phyloP scores from a whole-genome alignment of 2,329 filamentous ascomycete species.

The Atkinsonella hypoxylon region DNA sequence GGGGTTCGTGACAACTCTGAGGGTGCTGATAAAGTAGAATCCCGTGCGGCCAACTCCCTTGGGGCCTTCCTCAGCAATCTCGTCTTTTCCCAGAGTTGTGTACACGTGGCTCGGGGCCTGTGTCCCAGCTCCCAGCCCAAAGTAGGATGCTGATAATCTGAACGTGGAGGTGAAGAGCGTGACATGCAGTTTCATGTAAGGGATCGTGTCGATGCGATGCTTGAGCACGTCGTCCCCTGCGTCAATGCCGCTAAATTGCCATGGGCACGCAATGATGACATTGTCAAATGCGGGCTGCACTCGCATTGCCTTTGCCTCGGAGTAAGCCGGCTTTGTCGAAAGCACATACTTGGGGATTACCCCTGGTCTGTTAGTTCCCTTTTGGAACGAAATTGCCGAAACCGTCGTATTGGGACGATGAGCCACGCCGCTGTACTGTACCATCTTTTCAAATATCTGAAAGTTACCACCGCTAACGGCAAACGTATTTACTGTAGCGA shows the following conservation, averaged over 20 bases:
- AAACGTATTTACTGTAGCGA: slow-evolving; percentile 77
- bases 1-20: slow-evolving; percentile 53
- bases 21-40: slow-evolving; percentile 78
- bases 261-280: slow-evolving; percentile 71
- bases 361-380: slow-evolving; percentile 26
- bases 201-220: slow-evolving; percentile 60
- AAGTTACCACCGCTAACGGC: slow-evolving; percentile 79
- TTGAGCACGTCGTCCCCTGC: slow-evolving; percentile 55
- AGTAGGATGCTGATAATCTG: slow-evolving; percentile 58
- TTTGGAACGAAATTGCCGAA: slow-evolving; percentile 40
- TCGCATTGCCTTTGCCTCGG: slow-evolving; percentile 18
- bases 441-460: slow-evolving; percentile 82
- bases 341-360: slow-evolving; percentile 36
- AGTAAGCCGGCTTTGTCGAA: slow-evolving; percentile 19
- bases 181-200: slow-evolving; percentile 78
- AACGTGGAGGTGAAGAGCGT: slow-evolving; percentile 76
- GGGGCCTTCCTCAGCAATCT: slow-evolving; percentile 35
- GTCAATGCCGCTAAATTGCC: slow-evolving; percentile 65
- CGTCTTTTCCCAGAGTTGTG: slow-evolving; percentile 60
- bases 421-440: slow-evolving; percentile 48
- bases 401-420: slow-evolving; percentile 59
- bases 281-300: slow-evolving; percentile 54
- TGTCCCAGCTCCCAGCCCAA: slow-evolving; percentile 48
- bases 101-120: slow-evolving; percentile 63
- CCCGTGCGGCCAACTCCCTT: slow-evolving; percentile 58